Evolutionary conservation across 2,329 filamentous ascomycete genomes (phyloP), one percentile per base, ranked within the genome.

Genomic region (Venturiaceae sp.): DNA sequence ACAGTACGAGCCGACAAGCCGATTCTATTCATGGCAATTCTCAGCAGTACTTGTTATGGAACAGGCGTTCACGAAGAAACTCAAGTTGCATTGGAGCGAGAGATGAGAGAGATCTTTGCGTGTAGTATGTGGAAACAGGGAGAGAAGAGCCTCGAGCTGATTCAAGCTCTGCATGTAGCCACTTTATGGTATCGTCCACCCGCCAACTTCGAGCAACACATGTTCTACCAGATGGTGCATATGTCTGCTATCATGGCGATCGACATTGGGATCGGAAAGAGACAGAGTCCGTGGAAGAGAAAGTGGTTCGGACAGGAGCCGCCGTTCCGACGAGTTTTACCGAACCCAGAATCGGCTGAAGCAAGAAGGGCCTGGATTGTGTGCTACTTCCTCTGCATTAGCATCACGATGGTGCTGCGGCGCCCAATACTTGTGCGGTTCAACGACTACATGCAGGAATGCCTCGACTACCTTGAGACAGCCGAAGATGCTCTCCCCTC

Each of bases 181-280:
- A 83, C 86, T n/a, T 81, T 91, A 21, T 95, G 90, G 88, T 95
- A 95, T 69, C 85, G 84, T 69, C 89, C 90, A 16, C 90, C 90
- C 0, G 85, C 92, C 63, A 82, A 88, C 65, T 88, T 88, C 60
- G 89, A 95, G 66, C 87, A 94, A 72, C 83, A 92, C 66, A 94
- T 94, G 68, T 95, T 94, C 69, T 95, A 94, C 73, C 88, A 92
- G 74, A 80, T 94, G 63, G 84, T 90, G 50, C 89, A 95, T 69
- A 83, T 90, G 67, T 87, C 88, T 2, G 86, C 86, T 53, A 81
- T 90, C 64, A 89, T 95, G 85, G 87, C 86, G 28, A 84, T 95
- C 58, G 90, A 95, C 64, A 80, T 95, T 34, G 90, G 90, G 0
- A 80, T 95, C 6, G 88, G 86, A 16, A 81, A 82, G 64, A 64